These are phyloP conservation scores for Phycomyces nitens DNA, from an alignment of 192 early-diverging fungal genomes.

Conservation along the genomic window DNA sequence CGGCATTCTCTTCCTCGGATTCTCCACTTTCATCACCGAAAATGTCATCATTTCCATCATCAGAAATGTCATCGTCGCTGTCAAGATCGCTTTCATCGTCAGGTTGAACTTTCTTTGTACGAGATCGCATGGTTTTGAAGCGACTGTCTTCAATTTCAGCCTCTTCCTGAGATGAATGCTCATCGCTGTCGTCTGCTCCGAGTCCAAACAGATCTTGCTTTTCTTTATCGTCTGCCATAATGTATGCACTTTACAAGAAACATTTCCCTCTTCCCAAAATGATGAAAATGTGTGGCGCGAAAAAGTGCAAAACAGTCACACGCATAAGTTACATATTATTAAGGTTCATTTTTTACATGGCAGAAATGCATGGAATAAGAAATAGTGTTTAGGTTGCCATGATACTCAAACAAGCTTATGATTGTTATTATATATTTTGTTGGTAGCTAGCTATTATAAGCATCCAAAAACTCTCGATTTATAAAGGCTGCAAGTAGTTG, in stretches of 20 bases:
- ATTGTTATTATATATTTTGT: no score
- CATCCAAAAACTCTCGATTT: no score
- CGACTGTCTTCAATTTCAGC: slow-evolving; percentile 23
- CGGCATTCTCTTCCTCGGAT: slow-evolving; percentile 18
- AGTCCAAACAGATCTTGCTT: slow-evolving; percentile 31
- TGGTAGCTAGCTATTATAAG: no score
- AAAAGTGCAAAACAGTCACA: no score
- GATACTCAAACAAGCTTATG: no score
- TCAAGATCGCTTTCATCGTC: slow-evolving; percentile 28
- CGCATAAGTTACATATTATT: no score
- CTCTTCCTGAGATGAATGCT: slow-evolving; percentile 18
- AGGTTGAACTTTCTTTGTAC: slow-evolving; percentile 9
- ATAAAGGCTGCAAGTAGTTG: not conserved
- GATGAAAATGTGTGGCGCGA: no score
- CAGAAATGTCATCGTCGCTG: slow-evolving; percentile 29
- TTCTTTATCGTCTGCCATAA: slow-evolving; percentile 16
- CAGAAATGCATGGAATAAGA: no score
- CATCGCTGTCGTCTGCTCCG: slow-evolving; percentile 19
- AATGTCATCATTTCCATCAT: slow-evolving; percentile 31
- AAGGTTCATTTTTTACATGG: no score
- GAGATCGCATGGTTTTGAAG: slow-evolving; percentile 7
- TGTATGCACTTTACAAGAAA: not conserved
- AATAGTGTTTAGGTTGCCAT: no score
- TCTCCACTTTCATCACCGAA: slow-evolving; percentile 14
- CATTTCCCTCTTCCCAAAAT: no score